Conservation (phyloP, 495 filamentous ascomycete genomes). For the Lophiostoma macrostomum region DNA sequence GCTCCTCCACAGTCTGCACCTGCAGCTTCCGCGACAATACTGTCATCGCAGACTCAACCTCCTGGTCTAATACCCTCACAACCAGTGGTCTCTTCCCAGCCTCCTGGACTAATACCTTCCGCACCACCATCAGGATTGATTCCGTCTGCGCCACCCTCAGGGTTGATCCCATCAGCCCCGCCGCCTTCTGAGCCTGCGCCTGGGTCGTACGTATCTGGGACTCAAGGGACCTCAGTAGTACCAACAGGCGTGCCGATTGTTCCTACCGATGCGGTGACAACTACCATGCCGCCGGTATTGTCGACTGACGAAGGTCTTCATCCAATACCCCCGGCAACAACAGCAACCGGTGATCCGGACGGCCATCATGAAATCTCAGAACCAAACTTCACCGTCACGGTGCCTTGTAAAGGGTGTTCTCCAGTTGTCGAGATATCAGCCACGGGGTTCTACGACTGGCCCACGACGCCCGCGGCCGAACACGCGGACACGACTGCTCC, state of each 20-base stretch:
- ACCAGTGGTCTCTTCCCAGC: neutral
- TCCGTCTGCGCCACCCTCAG: constrained; percentile 6
- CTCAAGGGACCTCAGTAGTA: neutral
- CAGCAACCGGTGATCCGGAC: constrained; percentile 12
- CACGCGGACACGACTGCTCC: constrained; percentile 11
- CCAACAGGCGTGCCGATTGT: neutral
- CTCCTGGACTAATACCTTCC: constrained; percentile 3
- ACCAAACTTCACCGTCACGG: constrained; percentile 19
- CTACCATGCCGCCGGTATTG: constrained; percentile 5
- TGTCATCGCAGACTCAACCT: neutral
- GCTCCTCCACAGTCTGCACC: neutral
- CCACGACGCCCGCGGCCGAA: constrained; percentile 14
- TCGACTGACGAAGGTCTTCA: constrained; percentile 23
- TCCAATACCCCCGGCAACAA: constrained; percentile 20
- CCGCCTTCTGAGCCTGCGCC: neutral
- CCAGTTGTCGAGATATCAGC: constrained; percentile 22
- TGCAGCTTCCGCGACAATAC: neutral
- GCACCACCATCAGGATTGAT: constrained; percentile 3
- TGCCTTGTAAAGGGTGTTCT: constrained; percentile 22
- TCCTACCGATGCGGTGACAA: no score
- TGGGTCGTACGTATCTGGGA: neutral
- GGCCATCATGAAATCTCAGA: constrained; percentile 26
- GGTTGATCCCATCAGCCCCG: constrained; percentile 1
- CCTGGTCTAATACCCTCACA: constrained; percentile 11
- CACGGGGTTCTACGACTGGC: constrained; percentile 13